Conservation (phyloP, 371 early-diverging fungal species). For the Dinochytrium kinnereticum region DNA sequence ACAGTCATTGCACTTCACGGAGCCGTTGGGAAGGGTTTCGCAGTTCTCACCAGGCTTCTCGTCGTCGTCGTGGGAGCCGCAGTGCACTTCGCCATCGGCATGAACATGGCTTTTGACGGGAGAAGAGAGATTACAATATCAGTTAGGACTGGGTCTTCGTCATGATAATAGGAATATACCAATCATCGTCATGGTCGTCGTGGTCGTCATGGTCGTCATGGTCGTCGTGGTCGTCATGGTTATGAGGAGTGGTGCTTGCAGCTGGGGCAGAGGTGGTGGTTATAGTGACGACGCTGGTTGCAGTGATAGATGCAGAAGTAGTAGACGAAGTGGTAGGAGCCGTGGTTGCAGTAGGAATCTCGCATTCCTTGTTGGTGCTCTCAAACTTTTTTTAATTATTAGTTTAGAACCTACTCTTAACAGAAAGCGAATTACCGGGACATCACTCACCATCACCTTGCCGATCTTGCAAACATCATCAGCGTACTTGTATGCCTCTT, state of each 20-base stretch:
- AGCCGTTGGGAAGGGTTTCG: neutral
- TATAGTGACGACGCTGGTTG: neutral
- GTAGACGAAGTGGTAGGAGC: neutral
- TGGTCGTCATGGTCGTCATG: neutral
- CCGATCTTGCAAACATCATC: neutral
- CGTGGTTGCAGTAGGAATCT: neutral
- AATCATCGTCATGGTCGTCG: neutral
- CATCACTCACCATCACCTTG: neutral
- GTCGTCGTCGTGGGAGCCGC: neutral
- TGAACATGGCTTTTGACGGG: neutral
- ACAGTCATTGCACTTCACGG: neutral
- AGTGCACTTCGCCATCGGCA: constrained; percentile 7
- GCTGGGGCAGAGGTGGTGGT: neutral
- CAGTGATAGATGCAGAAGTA: neutral
- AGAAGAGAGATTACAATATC: neutral
- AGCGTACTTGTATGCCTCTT: neutral
- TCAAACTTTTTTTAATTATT: neutral
- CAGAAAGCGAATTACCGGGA: neutral
- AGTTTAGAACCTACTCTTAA: neutral
- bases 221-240: neutral
- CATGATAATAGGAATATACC: neutral
- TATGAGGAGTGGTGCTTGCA: neutral
- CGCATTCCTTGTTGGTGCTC: neutral
- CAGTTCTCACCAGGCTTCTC: neutral
- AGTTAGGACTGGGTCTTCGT: neutral